phyloP scores from a whole-genome alignment of 2,329 filamentous ascomycete species.

The Cryoendolithus antarcticus region DNA sequence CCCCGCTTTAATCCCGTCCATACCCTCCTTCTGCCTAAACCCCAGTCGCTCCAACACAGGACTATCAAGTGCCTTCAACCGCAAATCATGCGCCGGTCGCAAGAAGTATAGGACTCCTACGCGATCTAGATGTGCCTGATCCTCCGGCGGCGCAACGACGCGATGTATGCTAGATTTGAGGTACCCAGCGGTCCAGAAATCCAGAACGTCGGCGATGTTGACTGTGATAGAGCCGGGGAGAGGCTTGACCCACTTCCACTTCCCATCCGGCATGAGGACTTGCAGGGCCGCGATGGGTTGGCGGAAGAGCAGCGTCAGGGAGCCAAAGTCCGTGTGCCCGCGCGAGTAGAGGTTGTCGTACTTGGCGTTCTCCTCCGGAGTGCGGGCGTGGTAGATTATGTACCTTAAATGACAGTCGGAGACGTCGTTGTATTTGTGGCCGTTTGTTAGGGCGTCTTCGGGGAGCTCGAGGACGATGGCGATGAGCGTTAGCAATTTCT shows the following conservation, averaged over 20 bases:
- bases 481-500: slow-evolving; percentile 47
- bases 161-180: slow-evolving; percentile 40
- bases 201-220: slow-evolving; percentile 30
- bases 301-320: slow-evolving; percentile 31
- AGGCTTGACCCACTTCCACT: slow-evolving; percentile 31
- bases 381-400: slow-evolving; percentile 19
- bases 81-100: slow-evolving; percentile 16
- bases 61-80: slow-evolving; percentile 16
- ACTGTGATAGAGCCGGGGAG: slow-evolving; percentile 30
- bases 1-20: slow-evolving; percentile 16
- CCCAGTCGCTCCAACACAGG: slow-evolving; percentile 15
- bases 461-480: slow-evolving; percentile 49
- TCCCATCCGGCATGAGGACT: slow-evolving; percentile 21
- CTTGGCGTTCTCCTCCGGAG: slow-evolving; percentile 17
- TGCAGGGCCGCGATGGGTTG: slow-evolving; percentile 32
- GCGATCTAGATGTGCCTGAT: slow-evolving; percentile 34
- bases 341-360: slow-evolving; percentile 17
- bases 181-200: slow-evolving; percentile 28
- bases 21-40: slow-evolving; percentile 13
- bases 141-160: slow-evolving; percentile 36
- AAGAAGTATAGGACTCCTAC: slow-evolving; percentile 33
- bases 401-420: slow-evolving; percentile 19
- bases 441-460: slow-evolving; percentile 43
- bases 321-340: slow-evolving; percentile 33
- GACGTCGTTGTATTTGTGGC: slow-evolving; percentile 42